Evolutionary conservation across 1,139 yeast genomes (phyloP).

Genomic region (Pichia sp.): DNA sequence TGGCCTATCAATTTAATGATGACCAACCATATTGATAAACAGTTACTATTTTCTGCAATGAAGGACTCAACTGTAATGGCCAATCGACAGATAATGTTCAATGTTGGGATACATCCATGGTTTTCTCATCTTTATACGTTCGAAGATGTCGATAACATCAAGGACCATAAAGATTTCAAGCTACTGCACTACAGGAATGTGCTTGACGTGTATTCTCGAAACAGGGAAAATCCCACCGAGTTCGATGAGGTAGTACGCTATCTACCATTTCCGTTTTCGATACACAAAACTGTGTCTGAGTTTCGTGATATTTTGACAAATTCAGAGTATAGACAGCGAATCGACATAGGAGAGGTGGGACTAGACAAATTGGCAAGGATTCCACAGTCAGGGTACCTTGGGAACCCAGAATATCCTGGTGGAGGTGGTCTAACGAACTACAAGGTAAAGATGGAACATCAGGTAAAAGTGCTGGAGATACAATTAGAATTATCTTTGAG

Average conservation of each 20-base stretch:
- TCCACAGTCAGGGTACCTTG: slow-evolving; percentile 57
- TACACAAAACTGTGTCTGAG: slow-evolving; percentile 37
- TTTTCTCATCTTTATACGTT: slow-evolving; percentile 59
- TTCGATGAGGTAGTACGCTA: slow-evolving; percentile 38
- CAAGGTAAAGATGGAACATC: slow-evolving; percentile 60
- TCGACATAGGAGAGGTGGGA: slow-evolving; percentile 80
- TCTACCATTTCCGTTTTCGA: slow-evolving; percentile 59
- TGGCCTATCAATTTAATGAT: slow-evolving; percentile 45
- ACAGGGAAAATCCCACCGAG: slow-evolving; percentile 3
- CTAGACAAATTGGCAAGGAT: slow-evolving; percentile 72
- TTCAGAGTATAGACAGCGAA: slow-evolving; percentile 2
- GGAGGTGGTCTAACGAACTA: slow-evolving; percentile 18
- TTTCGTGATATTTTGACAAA: slow-evolving; percentile 28
- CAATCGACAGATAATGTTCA: slow-evolving; percentile 43
- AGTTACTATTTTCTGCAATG: slow-evolving; percentile 26
- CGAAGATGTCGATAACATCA: slow-evolving; percentile 19
- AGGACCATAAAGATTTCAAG: slow-evolving; percentile 28
- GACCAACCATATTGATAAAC: slow-evolving; percentile 49
- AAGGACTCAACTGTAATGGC: slow-evolving; percentile 20
- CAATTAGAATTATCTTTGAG: slow-evolving; percentile 53
- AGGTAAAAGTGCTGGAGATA: slow-evolving; percentile 43
- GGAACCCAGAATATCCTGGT: slow-evolving; percentile 30
- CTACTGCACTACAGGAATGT: slow-evolving; percentile 54
- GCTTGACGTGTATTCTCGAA: slow-evolving; percentile 27
- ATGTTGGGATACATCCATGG: slow-evolving; percentile 93